Evolutionary conservation across 2,329 filamentous ascomycete genomes (phyloP), one percentile per base, ranked within the genome.

Genomic region (Pseudogymnoascus verrucosus): DNA sequence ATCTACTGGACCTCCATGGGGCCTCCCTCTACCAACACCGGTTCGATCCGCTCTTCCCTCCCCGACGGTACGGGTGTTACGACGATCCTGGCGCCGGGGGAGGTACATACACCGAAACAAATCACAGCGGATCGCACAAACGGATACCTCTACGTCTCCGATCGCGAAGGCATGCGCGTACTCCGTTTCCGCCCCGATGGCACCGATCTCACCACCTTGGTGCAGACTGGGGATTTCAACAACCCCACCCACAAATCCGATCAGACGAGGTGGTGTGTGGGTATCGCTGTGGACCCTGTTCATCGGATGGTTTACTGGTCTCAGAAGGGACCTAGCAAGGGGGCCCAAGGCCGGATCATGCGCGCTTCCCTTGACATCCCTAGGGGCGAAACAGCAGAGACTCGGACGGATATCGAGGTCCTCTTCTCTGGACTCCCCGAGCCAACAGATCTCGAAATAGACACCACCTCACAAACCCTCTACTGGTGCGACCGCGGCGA

Each of bases 401-500:
- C 37, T n/a, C 26, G 68, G 3, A 44, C 42, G 0, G 68, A 69
- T 31, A 66, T 69, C 10, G 66, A 70, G 10, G 4, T 66, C 2
- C 28, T 71, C 3, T 64, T 71, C n/a, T 79, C 83, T 40, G 69
- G 70, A 0, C 72, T 85, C 7, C 82, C 83, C 0, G 83, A 86
- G 69, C 80, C 82, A 0, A 82, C 87, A 64, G 83, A 87, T 67
- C 71, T 87, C 0, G 82, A 84, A 34, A 68, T 86, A 1, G 82
- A 86, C 14, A 76, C 77, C 11, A 72, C 75, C 0, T 69, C 70
- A 2, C 69, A 76, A 28, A 74, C 70, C 1, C 72, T 87, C 26
- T 87, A 83, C 70, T 87, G 84, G 84, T 85, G 84, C 0, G 84
- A 87, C 66, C 76, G 84, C 0, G 85, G 84, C 3, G 84, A 87